Evolutionary conservation across 1,284 basidiomycete species (phyloP), one percentile per base, ranked within the genome.

Genomic region (Leccinum solheimii): DNA sequence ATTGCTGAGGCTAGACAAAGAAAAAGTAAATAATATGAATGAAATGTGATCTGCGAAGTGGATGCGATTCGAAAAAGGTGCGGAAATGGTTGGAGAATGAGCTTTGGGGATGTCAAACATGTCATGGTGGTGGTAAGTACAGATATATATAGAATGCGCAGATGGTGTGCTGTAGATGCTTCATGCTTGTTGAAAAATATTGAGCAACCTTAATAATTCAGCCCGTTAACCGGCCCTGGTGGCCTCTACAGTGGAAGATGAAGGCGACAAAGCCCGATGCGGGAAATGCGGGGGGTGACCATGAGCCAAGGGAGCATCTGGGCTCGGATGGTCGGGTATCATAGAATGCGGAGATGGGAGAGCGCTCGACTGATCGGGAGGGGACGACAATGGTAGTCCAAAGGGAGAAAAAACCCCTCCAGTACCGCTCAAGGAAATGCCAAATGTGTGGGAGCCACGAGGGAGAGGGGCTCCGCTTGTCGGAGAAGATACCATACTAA

Each of bases 321-420:
- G 76, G 61, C 69, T 72, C 64, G 73, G 67, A 65, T 82, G 82
- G 73, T 86, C 85, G 84, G 86, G 84, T 86, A 87, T 88, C 76
- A 78, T 78, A 69, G 81, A 76, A 77, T 83, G 82, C 60, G 76
- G 72, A 55, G 76, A 65, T 59, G 71, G 76, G 54, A 77, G 76
- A 78, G 79, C 58, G 75, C 64, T 58, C 45, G 74, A 65, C 62
- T 69, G 76, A 57, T 68, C 68, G 53, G 68, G 70, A 66, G 71
- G 74, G 50, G 73, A 75, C 36, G 79, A 76, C 51, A 79, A 65
- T 56, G 82, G 78, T 55, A 84, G 74, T 71, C 84, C 85, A 70
- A 89, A 89, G 49, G 88, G 86, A 66, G 86, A 86, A 75, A 88
- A 89, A 13, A 67, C 60, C 61, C 68, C 74, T 66, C 65, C 71